Conservation (phyloP, 352 stramenopile genomes). For the Elongisporangium anandrum region DNA sequence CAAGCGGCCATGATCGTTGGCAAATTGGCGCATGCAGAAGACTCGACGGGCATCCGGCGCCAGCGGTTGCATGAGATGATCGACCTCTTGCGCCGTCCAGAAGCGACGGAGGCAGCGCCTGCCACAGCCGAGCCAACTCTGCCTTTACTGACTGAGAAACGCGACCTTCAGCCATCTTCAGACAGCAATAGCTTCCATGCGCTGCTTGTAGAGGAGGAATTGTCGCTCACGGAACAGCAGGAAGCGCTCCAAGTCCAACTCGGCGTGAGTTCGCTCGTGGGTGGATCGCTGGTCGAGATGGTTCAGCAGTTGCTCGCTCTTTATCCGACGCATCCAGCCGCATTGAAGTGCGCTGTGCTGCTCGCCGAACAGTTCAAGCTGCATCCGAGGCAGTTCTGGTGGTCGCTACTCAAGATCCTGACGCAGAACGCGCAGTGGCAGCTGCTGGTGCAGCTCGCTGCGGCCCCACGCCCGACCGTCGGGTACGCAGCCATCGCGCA, state of each 20-base stretch:
- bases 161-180: neutral
- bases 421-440: slow-evolving; percentile 45
- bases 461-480: slow-evolving; percentile 29
- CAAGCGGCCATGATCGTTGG: slow-evolving; percentile 31
- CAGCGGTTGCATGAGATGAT: slow-evolving; percentile 32
- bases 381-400: slow-evolving; percentile 54
- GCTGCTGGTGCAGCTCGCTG: slow-evolving; percentile 31
- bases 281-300: slow-evolving; percentile 49
- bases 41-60: slow-evolving; percentile 31
- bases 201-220: slow-evolving; percentile 44
- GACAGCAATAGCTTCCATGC: slow-evolving; percentile 28
- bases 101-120: neutral
- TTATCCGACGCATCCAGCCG: slow-evolving; percentile 28
- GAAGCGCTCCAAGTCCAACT: slow-evolving; percentile 31
- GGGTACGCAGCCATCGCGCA: slow-evolving; percentile 41
- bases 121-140: slow-evolving; percentile 12
- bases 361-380: slow-evolving; percentile 38
- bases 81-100: slow-evolving; percentile 19
- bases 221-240: slow-evolving; percentile 40
- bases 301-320: slow-evolving; percentile 56
- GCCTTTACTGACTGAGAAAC: neutral
- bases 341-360: slow-evolving; percentile 28
- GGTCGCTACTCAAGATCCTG: slow-evolving; percentile 36
- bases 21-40: slow-evolving; percentile 43
- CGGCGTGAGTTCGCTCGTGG: slow-evolving; percentile 32